Percentiles rank a stretch among this genome's conserved stretches.
These are phyloP conservation scores for Nannochloris sp. DNA, from an alignment of 139 green algal genomes.

Conservation along the genomic window DNA sequence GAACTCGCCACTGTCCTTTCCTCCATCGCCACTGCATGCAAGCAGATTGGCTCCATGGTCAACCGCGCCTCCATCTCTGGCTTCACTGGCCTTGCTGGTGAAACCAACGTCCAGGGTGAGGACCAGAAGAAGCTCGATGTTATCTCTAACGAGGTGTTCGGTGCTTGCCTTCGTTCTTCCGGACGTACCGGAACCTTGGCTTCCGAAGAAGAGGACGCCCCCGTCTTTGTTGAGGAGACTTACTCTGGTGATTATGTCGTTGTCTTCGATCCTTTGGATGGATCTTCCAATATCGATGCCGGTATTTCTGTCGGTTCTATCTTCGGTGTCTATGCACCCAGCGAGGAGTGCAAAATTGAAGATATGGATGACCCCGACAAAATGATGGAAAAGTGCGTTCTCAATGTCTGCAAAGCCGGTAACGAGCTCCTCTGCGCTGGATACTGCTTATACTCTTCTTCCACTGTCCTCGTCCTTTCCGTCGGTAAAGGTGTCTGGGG, in stretches of 20 bases:
- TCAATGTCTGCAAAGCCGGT: constrained; percentile 90
- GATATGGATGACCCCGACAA: constrained; percentile 63
- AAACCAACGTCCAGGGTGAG: constrained; percentile 69
- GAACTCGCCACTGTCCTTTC: constrained; percentile 91
- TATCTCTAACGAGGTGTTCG: constrained; percentile 97
- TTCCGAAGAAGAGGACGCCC: constrained; percentile 95
- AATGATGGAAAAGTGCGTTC: constrained; percentile 75
- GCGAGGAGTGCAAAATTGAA: constrained; percentile 67
- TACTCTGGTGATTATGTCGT: constrained; percentile 95
- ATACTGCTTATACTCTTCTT: constrained; percentile 93
- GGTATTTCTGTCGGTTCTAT: constrained; percentile 94
- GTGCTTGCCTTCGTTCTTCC: constrained; percentile 67
- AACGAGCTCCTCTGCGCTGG: constrained; percentile 78
- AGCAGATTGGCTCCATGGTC: constrained; percentile 95
- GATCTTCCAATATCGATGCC: constrained; percentile 97
- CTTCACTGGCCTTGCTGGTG: constrained; percentile 59
- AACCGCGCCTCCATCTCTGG: constrained; percentile 87
- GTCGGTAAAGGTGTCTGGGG: constrained; percentile 87
- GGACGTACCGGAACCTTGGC: constrained; percentile 75
- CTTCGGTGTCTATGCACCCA: constrained; percentile 90
- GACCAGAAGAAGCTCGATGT: constrained; percentile 99
- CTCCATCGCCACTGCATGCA: constrained; percentile 91
- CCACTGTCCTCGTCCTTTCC: constrained; percentile 85
- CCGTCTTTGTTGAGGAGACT: constrained; percentile 90
- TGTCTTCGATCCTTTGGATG: constrained; percentile 97